These are phyloP conservation scores for Periglandula ipomoeae DNA, from an alignment of 2,329 filamentous ascomycete genomes.

Conservation along the genomic window DNA sequence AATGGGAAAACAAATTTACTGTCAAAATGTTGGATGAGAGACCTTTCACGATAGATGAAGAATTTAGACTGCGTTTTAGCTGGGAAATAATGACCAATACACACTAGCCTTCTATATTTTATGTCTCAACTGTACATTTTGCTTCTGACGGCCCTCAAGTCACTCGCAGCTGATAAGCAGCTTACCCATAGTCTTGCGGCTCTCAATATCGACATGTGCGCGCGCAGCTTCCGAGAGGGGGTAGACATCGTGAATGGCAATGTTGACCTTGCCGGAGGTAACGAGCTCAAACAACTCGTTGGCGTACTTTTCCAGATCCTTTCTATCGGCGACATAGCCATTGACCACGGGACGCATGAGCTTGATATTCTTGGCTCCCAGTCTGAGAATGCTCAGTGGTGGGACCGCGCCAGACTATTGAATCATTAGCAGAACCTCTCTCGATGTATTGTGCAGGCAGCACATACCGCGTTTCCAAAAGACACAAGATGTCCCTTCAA, in stretches of 20 bases:
- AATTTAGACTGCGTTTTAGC: not conserved
- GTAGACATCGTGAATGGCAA: constrained; percentile 69
- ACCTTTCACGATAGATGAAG: not conserved
- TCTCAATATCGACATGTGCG: constrained; percentile 72
- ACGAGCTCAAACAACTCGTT: constrained; percentile 67
- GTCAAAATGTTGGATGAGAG: not conserved
- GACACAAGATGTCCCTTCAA: constrained; percentile 69
- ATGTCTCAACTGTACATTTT: constrained; percentile 8
- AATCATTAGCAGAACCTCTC: constrained; percentile 7
- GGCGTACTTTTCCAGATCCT: constrained; percentile 63
- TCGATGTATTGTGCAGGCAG: too few species aligned
- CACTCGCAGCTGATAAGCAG: constrained; percentile 58
- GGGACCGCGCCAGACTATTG: constrained; percentile 58
- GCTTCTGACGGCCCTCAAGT: not conserved
- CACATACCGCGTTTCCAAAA: constrained; percentile 73
- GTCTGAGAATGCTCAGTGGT: constrained; percentile 47
- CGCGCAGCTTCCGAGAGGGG: constrained; percentile 60
- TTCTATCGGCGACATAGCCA: constrained; percentile 58
- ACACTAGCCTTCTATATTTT: not conserved
- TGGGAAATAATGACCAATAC: not conserved
- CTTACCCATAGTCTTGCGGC: constrained; percentile 77
- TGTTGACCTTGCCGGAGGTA: constrained; percentile 57
- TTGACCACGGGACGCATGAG: constrained; percentile 67
- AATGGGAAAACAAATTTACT: not conserved
- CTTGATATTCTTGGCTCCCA: constrained; percentile 68